Conservation (phyloP, 202 grass and related monocot species). For the Tripidium arundinaceum region DNA sequence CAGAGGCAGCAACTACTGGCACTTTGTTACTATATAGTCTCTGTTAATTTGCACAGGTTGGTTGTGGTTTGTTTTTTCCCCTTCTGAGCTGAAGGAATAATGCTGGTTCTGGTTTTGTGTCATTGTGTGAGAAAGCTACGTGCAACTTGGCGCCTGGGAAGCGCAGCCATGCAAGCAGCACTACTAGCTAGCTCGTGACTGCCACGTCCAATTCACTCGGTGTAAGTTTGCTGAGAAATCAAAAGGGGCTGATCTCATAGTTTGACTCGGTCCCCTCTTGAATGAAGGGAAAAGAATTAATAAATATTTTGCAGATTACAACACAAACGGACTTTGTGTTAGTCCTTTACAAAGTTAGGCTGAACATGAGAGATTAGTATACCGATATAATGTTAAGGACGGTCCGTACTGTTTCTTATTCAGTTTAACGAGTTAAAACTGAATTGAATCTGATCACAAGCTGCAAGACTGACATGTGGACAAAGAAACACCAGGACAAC, state of each 20-base stretch:
- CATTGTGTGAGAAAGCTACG: background rate
- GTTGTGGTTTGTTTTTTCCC: too few species aligned
- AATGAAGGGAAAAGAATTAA: background rate
- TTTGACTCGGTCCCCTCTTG: constrained; percentile 18
- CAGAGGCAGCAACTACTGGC: background rate
- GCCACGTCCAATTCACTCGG: background rate
- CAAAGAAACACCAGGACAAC: background rate
- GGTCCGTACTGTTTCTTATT: background rate
- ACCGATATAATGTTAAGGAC: background rate
- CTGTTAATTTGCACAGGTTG: background rate
- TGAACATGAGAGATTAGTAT: background rate
- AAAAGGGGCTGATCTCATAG: constrained; percentile 19
- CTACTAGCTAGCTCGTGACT: too few species aligned
- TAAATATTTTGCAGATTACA: too few species aligned
- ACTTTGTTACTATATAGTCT: background rate
- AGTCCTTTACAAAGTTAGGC: too few species aligned
- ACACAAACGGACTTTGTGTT: too few species aligned
- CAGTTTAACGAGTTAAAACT: background rate
- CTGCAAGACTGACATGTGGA: background rate
- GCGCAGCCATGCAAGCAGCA: too few species aligned
- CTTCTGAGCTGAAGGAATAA: too few species aligned
- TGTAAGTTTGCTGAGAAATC: constrained; percentile 13
- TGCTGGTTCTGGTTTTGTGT: too few species aligned
- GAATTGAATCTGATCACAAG: background rate
- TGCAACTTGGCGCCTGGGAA: too few species aligned